Conservation (phyloP, 306 rosid genomes). For the Spatholobus suberectus region DNA sequence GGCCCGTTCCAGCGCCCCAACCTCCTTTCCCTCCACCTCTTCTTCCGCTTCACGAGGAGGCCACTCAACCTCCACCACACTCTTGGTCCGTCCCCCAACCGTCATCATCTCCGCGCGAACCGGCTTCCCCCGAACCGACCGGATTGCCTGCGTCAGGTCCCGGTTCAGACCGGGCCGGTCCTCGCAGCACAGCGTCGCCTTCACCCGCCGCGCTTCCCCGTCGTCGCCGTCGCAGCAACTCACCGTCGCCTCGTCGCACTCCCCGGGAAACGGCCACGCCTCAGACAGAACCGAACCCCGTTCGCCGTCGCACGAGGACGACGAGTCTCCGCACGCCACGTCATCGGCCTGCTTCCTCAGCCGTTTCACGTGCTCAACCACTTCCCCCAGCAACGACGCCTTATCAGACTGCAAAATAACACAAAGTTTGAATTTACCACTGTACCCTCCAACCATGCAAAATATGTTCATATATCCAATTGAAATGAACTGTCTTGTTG, state of each 20-base stretch:
- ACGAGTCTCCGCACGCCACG: slow-evolving; percentile 43
- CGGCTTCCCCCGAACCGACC: slow-evolving; percentile 58
- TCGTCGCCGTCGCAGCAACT: slow-evolving; percentile 50
- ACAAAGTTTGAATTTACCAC: slow-evolving; percentile 21
- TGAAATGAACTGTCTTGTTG: too few relatives aligned
- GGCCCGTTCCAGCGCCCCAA: slow-evolving; percentile 69
- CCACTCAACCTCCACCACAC: slow-evolving; percentile 67
- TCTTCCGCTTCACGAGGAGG: slow-evolving; percentile 22
- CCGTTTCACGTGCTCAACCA: slow-evolving; percentile 77
- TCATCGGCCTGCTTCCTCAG: slow-evolving; percentile 60
- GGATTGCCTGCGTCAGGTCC: slow-evolving; percentile 64
- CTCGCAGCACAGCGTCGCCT: slow-evolving; percentile 79
- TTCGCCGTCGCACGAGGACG: neutral
- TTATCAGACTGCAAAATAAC: slow-evolving; percentile 66
- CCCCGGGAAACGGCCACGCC: slow-evolving; percentile 64
- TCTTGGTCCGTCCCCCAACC: slow-evolving; percentile 80
- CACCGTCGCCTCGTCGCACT: slow-evolving; percentile 69
- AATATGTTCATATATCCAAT: neutral
- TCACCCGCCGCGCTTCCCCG: slow-evolving; percentile 47
- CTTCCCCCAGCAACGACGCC: slow-evolving; percentile 88
- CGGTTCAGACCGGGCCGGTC: slow-evolving; percentile 77
- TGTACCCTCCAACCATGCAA: slow-evolving; percentile 32
- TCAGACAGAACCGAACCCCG: slow-evolving; percentile 35
- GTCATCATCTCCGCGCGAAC: slow-evolving; percentile 87
- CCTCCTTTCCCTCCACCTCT: slow-evolving; percentile 30